A percentile compares a stretch with the other conserved stretches of the same genome.
phyloP scores from a whole-genome alignment of 768 basidiomycete species.

The Cubamyces sp. region DNA sequence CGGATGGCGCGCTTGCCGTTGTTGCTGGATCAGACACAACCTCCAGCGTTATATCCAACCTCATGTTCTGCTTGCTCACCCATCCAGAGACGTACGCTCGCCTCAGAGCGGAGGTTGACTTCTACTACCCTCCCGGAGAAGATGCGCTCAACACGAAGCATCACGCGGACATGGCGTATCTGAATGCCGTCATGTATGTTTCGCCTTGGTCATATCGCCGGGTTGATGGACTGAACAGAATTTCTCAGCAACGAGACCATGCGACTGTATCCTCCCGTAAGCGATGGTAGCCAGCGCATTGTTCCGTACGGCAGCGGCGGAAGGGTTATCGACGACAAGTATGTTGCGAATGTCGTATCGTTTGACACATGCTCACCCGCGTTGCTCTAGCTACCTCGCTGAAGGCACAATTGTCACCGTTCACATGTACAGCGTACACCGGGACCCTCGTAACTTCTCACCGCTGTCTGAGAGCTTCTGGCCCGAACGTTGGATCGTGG shows the following conservation, averaged over 20 bases:
- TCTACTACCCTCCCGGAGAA: constrained; percentile 33
- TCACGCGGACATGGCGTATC: constrained; percentile 36
- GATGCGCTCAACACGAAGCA: constrained; percentile 33
- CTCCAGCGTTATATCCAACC: constrained; percentile 42
- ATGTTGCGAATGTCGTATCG: constrained; percentile 6
- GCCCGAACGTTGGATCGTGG: constrained; percentile 48
- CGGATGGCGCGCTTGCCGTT: constrained; percentile 44
- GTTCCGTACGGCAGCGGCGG: constrained; percentile 35
- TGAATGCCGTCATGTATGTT: constrained; percentile 43
- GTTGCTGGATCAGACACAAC: constrained; percentile 57
- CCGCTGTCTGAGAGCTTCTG: constrained; percentile 45
- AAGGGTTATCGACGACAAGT: constrained; percentile 42
- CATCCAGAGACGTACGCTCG: constrained; percentile 42
- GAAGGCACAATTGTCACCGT: constrained; percentile 43
- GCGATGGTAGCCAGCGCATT: constrained; percentile 47
- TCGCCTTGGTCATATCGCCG: not conserved
- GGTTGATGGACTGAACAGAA: not conserved
- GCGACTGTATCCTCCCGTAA: constrained; percentile 48
- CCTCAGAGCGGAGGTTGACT: constrained; percentile 48
- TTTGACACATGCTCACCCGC: not conserved
- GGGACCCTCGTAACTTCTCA: constrained; percentile 50
- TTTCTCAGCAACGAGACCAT: constrained; percentile 48
- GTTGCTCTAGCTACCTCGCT: constrained; percentile 41
- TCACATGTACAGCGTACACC: constrained; percentile 48
- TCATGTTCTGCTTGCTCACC: constrained; percentile 45